Evolutionary conservation across 345 rosid species (phyloP), one percentile per base, ranked within the genome.

Genomic region (Salix purpurea): DNA sequence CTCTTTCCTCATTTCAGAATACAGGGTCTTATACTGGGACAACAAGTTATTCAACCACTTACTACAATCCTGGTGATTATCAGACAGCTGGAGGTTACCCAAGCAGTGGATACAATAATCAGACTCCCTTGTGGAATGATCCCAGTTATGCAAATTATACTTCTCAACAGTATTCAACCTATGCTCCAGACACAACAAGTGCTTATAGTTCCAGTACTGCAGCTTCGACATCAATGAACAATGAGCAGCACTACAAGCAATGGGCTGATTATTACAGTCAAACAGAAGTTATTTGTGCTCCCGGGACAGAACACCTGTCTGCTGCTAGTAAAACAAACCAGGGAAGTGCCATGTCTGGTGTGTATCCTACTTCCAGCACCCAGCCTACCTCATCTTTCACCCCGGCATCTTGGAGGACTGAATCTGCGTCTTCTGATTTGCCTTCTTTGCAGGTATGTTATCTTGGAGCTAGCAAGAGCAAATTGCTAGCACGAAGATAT

Each of bases 1-100:
- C 98, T 89, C 81, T 90, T 91, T 92, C 97, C 88, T 91, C 99
- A 76, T 92, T 92, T 94, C 99, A 88, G 97, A 96, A 94, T 90
- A 85, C 97, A 76, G 98, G 97, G 94, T 96, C 99, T 89, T 90
- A 92, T 96, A 90, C 97, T 89, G 98, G 89, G 90, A 88, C 98
- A 86, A 81, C 96, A 85, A 88, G 94, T 92, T 91, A 92, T 91
- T 83, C 99, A 87, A 85, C 91, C 90, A 89, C 97, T 91, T 92
- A 96, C 89, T 89, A 92, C 94, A 89, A 89, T 92, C 93, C 97
- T 88, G 98, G 87, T 92, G 94, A 94, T 92, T 96, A 96, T 89
- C 99, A 96, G 98, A 94, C 94, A 79, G 82, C 97, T 87, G 92
- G 92, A 89, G 92, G 91, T 83, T 96, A 92, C 81, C 89, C 91